A percentile compares a stretch with the other conserved stretches of the same genome.
Conservation (phyloP, 2,329 filamentous ascomycete genomes). For the Hypoxylon sp. region DNA sequence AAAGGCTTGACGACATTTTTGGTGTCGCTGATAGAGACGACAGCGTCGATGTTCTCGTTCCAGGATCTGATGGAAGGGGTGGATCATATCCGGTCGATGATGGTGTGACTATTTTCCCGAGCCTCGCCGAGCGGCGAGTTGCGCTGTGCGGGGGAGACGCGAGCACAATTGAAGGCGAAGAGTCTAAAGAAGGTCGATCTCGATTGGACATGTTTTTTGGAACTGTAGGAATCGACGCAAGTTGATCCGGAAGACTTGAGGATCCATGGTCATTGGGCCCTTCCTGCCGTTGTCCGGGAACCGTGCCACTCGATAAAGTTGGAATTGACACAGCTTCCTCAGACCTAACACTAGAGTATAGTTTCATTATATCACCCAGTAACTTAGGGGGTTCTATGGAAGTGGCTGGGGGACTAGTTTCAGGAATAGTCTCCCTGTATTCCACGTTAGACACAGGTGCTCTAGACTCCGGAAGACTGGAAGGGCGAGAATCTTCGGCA, state of each 20-base stretch:
- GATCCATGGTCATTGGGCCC: constrained; percentile 10
- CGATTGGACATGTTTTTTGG: constrained; percentile 9
- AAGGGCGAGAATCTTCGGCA: constrained; percentile 3
- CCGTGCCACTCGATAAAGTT: constrained; percentile 32
- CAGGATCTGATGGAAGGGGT: constrained; percentile 39
- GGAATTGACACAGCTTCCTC: constrained; percentile 46
- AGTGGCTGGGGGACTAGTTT: constrained; percentile 53
- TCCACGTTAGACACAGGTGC: constrained; percentile 30
- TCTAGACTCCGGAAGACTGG: constrained; percentile 27
- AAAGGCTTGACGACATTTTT: constrained; percentile 47
- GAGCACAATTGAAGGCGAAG: constrained; percentile 48
- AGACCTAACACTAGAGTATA: constrained; percentile 45
- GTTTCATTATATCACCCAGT: constrained; percentile 43
- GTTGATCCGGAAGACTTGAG: constrained; percentile 27
- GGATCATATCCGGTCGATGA: constrained; percentile 35
- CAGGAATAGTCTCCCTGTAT: constrained; percentile 53
- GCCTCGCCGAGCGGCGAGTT: constrained; percentile 43
- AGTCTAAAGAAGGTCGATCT: constrained; percentile 25
- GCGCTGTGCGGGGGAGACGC: constrained; percentile 48
- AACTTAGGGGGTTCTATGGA: constrained; percentile 45
- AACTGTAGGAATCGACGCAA: constrained; percentile 16
- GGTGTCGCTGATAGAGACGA: constrained; percentile 52
- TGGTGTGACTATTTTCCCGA: constrained; percentile 44
- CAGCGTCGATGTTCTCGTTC: constrained; percentile 49
- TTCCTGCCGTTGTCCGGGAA: constrained; percentile 31